These are phyloP conservation scores for Macrotyloma uniflorum DNA, from an alignment of 306 rosid species.

Conservation along the genomic window DNA sequence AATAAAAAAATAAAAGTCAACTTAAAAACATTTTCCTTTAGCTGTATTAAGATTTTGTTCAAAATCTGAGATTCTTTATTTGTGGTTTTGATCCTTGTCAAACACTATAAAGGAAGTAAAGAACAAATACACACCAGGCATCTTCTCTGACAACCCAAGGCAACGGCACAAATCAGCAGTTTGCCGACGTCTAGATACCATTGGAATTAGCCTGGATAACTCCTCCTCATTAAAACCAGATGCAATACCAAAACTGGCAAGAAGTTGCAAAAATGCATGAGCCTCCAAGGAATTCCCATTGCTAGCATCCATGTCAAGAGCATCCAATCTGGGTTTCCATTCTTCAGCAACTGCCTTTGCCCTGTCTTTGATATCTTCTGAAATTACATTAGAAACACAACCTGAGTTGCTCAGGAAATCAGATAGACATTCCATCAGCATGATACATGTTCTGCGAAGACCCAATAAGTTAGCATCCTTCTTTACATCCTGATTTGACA, in stretches of 20 bases:
- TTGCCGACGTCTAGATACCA: conserved; percentile 98
- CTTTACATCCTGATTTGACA: conserved; percentile 71
- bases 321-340: conserved; percentile 92
- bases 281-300: conserved; percentile 97
- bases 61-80: neutral
- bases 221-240: conserved; percentile 86
- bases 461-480: conserved; percentile 91
- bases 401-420: conserved; percentile 58
- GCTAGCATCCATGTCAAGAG: conserved; percentile 92
- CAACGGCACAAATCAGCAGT: conserved; percentile 94
- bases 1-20: neutral
- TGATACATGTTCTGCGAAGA: conserved; percentile 91
- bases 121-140: conserved; percentile 72
- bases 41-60: neutral
- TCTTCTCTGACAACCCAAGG: conserved; percentile 88
- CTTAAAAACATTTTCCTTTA: neutral
- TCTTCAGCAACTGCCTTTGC: conserved; percentile 86
- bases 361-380: conserved; percentile 66
- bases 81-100: conserved; percentile 8
- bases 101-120: neutral
- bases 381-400: conserved; percentile 59
- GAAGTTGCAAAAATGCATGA: conserved; percentile 98
- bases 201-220: conserved; percentile 81
- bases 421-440: conserved; percentile 95
- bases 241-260: conserved; percentile 78